Evolutionary conservation across 495 filamentous ascomycete genomes (phyloP).

Genomic region (Aspergillus sclerotioniger): DNA sequence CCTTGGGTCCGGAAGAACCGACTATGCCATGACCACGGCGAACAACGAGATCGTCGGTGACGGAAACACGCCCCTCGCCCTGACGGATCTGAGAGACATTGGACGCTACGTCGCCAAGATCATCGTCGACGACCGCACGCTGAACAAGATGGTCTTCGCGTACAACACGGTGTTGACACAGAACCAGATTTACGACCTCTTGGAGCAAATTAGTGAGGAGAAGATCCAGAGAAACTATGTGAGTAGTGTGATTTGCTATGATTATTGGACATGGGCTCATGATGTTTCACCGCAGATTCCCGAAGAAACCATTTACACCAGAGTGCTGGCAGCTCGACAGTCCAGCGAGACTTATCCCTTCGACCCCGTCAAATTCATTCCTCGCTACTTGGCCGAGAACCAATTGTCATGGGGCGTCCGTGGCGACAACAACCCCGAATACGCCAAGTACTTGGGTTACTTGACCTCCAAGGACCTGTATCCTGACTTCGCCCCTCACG

Average conservation of each 20-base stretch:
- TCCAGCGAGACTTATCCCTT: slow-evolving; percentile 50
- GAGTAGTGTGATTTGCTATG: slow-evolving; percentile 22
- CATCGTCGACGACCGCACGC: slow-evolving; percentile 52
- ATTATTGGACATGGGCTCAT: slow-evolving; percentile 8
- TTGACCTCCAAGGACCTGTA: slow-evolving; percentile 55
- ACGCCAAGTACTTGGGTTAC: slow-evolving; percentile 59
- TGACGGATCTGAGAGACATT: slow-evolving; percentile 56
- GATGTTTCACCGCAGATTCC: slow-evolving; percentile 31
- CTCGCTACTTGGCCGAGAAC: slow-evolving; percentile 47
- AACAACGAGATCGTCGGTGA: slow-evolving; percentile 50
- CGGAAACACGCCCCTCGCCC: slow-evolving; percentile 45
- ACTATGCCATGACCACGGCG: slow-evolving; percentile 47
- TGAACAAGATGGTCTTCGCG: slow-evolving; percentile 57
- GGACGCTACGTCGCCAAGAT: slow-evolving; percentile 56
- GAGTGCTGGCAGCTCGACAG: slow-evolving; percentile 40
- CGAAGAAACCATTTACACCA: slow-evolving; percentile 43
- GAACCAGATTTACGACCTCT: slow-evolving; percentile 48
- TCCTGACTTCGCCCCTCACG: slow-evolving; percentile 46
- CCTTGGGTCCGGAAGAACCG: slow-evolving; percentile 51
- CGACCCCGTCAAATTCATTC: slow-evolving; percentile 45
- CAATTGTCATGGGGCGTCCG: slow-evolving; percentile 51
- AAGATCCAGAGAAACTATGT: slow-evolving; percentile 51
- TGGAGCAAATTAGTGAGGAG: slow-evolving; percentile 55
- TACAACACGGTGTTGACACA: slow-evolving; percentile 49
- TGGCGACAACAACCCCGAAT: slow-evolving; percentile 56